phyloP scores from a whole-genome alignment of 257 asterid genomes.

The Buddleja alternifolia region DNA sequence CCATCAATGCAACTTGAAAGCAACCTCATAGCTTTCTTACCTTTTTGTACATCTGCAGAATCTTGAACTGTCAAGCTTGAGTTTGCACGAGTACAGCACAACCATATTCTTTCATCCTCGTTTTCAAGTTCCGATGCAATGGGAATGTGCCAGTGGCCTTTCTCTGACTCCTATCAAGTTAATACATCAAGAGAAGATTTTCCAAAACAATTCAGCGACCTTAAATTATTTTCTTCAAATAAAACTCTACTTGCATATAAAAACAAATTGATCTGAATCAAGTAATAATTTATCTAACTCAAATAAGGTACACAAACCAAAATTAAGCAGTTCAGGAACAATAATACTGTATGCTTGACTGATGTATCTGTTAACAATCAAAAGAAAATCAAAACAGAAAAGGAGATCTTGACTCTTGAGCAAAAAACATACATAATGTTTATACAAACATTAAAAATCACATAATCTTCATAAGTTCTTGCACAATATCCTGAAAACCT shows the following conservation, averaged over 20 bases:
- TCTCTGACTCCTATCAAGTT: constrained; percentile 66
- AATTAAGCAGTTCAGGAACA: too few relatives aligned
- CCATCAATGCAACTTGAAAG: constrained; percentile 2
- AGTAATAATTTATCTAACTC: background rate
- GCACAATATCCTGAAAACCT: background rate
- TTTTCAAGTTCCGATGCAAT: constrained; percentile 56
- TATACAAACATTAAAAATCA: background rate
- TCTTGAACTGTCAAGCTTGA: constrained; percentile 37
- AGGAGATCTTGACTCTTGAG: background rate
- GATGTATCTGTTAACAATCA: background rate
- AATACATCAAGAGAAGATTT: constrained; percentile 8
- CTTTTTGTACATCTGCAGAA: constrained; percentile 37
- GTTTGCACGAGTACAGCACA: constrained; percentile 63
- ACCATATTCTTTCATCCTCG: constrained; percentile 72
- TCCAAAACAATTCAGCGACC: background rate
- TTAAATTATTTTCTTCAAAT: background rate
- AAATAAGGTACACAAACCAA: background rate
- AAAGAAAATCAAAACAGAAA: background rate
- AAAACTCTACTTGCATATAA: background rate
- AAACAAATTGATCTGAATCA: background rate
- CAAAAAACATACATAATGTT: background rate
- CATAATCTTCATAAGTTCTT: background rate
- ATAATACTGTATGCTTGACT: background rate
- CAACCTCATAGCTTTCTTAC: constrained; percentile 38
- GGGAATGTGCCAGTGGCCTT: constrained; percentile 93